Percentiles rank a stretch among this genome's conserved stretches.
These are phyloP conservation scores for Pythium apleroticum DNA, from an alignment of 352 stramenopile species.

Conservation along the genomic window DNA sequence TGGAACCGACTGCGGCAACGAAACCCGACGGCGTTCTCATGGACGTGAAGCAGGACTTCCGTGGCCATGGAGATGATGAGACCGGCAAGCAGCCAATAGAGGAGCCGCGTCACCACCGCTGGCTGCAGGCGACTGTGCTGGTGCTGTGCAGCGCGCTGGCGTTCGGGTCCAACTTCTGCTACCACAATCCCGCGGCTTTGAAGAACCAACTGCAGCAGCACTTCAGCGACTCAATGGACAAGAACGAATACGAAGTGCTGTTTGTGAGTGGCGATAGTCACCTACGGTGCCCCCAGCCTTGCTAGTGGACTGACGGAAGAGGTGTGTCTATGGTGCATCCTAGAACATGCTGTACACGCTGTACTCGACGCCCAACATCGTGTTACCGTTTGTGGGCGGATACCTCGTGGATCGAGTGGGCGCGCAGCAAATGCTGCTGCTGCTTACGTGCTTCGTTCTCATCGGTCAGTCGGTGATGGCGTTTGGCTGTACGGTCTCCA, in stretches of 20 bases:
- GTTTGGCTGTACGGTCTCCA: slow-evolving; percentile 47
- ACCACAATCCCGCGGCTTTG: slow-evolving; percentile 59
- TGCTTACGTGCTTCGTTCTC: slow-evolving; percentile 63
- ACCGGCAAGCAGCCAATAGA: not conserved
- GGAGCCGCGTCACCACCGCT: not conserved
- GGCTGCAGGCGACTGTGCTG: slow-evolving; percentile 41
- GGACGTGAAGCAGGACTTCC: not conserved
- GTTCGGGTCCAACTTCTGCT: slow-evolving; percentile 66
- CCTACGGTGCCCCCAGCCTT: no score
- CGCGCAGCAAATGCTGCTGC: slow-evolving; percentile 50
- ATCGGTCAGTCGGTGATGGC: slow-evolving; percentile 69
- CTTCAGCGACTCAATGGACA: slow-evolving; percentile 35
- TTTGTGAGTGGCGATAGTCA: slow-evolving; percentile 29
- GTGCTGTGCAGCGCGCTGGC: slow-evolving; percentile 45
- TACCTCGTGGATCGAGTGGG: slow-evolving; percentile 73
- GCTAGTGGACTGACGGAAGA: not conserved
- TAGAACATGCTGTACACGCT: slow-evolving; percentile 87
- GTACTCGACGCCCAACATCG: slow-evolving; percentile 82
- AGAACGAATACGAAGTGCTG: slow-evolving; percentile 39
- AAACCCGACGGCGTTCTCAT: not conserved
- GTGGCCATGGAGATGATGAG: not conserved
- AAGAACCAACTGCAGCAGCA: slow-evolving; percentile 65
- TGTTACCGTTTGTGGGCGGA: slow-evolving; percentile 84
- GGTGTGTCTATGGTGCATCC: not conserved
- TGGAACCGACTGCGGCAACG: not conserved